Evolutionary conservation across 441 rosid species (phyloP).

Genomic region (Gossypium gossypioides): DNA sequence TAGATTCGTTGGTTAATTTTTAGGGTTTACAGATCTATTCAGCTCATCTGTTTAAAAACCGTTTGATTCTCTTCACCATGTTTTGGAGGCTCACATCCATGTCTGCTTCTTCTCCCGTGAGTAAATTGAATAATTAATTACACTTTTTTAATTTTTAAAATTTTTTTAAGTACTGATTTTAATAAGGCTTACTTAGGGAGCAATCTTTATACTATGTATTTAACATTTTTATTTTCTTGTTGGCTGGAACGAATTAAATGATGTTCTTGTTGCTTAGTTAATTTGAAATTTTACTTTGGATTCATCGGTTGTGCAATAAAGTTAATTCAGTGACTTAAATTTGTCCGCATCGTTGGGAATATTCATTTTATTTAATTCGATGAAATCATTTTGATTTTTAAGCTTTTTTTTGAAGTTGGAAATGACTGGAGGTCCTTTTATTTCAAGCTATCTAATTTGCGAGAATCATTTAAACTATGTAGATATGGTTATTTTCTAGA

Average conservation of each 20-base stretch:
- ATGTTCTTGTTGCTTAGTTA: background rate
- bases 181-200: background rate
- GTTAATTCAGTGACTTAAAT: background rate
- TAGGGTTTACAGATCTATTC: conserved; percentile 49
- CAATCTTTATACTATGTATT: background rate
- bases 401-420: background rate
- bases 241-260: background rate
- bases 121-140: conserved; percentile 15
- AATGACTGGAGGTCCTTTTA: background rate
- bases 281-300: conserved; percentile 1
- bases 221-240: background rate
- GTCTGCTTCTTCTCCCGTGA: conserved; percentile 78
- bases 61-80: conserved; percentile 30
- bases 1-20: conserved; percentile 30
- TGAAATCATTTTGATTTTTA: background rate
- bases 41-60: conserved; percentile 13
- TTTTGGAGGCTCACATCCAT: conserved; percentile 83
- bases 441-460: background rate
- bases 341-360: background rate
- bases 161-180: background rate
- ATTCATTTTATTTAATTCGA: background rate
- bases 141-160: background rate
- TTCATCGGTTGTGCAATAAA: background rate
- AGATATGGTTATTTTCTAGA: background rate
- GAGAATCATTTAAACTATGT: background rate